Base-by-base conservation (phyloP, 73 alveolate genomes). In the Paramecium pentaurelia region DNA sequence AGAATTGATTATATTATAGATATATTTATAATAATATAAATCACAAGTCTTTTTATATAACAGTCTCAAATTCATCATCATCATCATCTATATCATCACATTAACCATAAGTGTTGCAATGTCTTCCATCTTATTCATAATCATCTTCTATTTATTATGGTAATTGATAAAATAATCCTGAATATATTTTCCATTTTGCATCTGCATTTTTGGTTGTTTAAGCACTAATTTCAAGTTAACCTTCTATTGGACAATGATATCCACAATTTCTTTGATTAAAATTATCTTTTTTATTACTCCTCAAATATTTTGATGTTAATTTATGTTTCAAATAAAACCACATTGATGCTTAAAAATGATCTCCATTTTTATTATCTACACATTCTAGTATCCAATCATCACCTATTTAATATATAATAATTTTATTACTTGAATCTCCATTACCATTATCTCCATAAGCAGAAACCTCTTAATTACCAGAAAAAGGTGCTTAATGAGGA, bases 311-410 rank as follows among this genome's bases (percentile, higher is more conserved):
- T 20, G 95, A 90, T 12, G 97, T 92, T 58, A 70, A 83, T 86
- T 86, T 89, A 47, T 95, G 98, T 88, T 92, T 92, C 30, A 95
- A 59, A 51, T 93, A 93, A 60, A 95, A 95, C 77, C 86, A 64
- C 18, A 93, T 88, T 80, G 58, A 71, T 11, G 96, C 98, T 49
- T 90, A 14, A 8, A 95, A 86, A 6, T 18, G n/a, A 16, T 84
- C 94, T 70, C 92, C 95, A 44, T 64, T 77, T 12, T 77, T 83
- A 59, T 93, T 54, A 8, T 54, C 70, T 4, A 8, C 27, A 54
- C 98, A 95, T 77, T 95, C 98, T 8, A 95, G 1, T 22, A 89
- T 54, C 96, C 96, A 95, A 77, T 93, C 93, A 77, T 95, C 98
- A 44, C 86, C 94, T 42, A 12, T 25, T 27, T 8, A 22, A 4